phyloP scores from a whole-genome alignment of 345 rosid genomes.

The Diplotaxis tenuifolia region DNA sequence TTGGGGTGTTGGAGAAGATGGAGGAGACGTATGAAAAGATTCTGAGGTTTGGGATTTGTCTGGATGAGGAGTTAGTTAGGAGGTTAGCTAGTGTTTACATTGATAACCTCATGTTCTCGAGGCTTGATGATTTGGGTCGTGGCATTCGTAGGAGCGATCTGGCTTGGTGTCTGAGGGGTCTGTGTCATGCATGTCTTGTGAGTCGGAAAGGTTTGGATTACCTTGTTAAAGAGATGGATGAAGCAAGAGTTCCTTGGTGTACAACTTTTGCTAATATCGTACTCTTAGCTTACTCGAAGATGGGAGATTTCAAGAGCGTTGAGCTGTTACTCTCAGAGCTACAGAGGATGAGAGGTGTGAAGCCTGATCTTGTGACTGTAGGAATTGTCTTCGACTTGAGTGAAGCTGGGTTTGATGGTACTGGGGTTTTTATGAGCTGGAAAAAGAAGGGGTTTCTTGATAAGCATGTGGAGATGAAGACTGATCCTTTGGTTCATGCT shows the following conservation, averaged over 20 bases:
- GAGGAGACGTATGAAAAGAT: slow-evolving; percentile 47
- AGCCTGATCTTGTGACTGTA: slow-evolving; percentile 65
- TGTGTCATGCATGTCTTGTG: slow-evolving; percentile 48
- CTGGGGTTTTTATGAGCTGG: slow-evolving; percentile 47
- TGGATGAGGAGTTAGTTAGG: slow-evolving; percentile 54
- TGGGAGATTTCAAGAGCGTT: slow-evolving; percentile 46
- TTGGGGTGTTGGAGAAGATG: slow-evolving; percentile 59
- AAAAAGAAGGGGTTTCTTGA: slow-evolving; percentile 47
- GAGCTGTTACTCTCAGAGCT: slow-evolving; percentile 39
- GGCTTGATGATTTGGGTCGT: slow-evolving; percentile 57
- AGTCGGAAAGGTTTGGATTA: slow-evolving; percentile 65
- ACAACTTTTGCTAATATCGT: slow-evolving; percentile 47
- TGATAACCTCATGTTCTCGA: slow-evolving; percentile 62
- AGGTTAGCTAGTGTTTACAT: slow-evolving; percentile 62
- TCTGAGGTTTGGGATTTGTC: slow-evolving; percentile 29
- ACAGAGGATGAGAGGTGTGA: slow-evolving; percentile 30
- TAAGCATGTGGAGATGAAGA: slow-evolving; percentile 47
- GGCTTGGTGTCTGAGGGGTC: slow-evolving; percentile 58
- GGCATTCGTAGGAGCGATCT: slow-evolving; percentile 49
- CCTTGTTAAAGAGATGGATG: slow-evolving; percentile 50
- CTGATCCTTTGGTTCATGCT: slow-evolving; percentile 56
- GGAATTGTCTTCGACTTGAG: slow-evolving; percentile 55
- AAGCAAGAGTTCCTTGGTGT: slow-evolving; percentile 50
- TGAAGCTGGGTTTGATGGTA: slow-evolving; percentile 42
- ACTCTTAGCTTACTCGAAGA: slow-evolving; percentile 53